phyloP scores from a whole-genome alignment of 192 early-diverging fungal species.

The Lobosporangium transversale region DNA sequence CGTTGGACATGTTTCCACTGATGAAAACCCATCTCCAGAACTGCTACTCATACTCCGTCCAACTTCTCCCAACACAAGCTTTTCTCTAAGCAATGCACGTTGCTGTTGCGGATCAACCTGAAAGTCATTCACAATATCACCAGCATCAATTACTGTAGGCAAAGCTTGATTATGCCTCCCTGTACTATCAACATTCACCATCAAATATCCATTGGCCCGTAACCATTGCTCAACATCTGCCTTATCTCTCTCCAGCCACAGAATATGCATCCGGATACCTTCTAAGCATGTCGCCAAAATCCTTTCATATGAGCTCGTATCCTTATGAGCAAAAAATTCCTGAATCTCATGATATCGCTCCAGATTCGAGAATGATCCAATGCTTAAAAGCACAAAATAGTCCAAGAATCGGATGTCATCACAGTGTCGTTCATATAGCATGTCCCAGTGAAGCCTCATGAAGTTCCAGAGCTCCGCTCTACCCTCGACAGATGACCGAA shows the following conservation, averaged over 20 bases:
- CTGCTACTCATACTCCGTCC: slow-evolving; percentile 21
- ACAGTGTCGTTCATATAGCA: slow-evolving; percentile 63
- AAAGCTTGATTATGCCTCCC: background rate
- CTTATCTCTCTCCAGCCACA: slow-evolving; percentile 43
- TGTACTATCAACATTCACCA: background rate
- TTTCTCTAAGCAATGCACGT: background rate
- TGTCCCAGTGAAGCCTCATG: slow-evolving; percentile 67
- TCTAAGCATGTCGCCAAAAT: slow-evolving; percentile 68
- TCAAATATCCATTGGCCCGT: slow-evolving; percentile 29
- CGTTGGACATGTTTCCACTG: slow-evolving; percentile 8
- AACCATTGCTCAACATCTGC: slow-evolving; percentile 44
- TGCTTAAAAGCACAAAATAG: slow-evolving; percentile 58
- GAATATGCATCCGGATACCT: slow-evolving; percentile 62
- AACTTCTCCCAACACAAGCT: background rate
- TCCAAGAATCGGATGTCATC: slow-evolving; percentile 71
- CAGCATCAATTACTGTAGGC: no score
- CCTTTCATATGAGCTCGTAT: slow-evolving; percentile 60
- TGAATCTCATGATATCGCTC: slow-evolving; percentile 64
- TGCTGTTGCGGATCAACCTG: background rate
- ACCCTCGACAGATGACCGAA: slow-evolving; percentile 58
- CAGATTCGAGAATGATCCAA: slow-evolving; percentile 57
- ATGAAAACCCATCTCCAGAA: slow-evolving; percentile 25
- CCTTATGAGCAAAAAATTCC: slow-evolving; percentile 61
- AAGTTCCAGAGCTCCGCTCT: slow-evolving; percentile 74
- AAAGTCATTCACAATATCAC: no score